Conservation (phyloP, 169 alveolate species). For the Cryptosporidium ubiquitum region DNA sequence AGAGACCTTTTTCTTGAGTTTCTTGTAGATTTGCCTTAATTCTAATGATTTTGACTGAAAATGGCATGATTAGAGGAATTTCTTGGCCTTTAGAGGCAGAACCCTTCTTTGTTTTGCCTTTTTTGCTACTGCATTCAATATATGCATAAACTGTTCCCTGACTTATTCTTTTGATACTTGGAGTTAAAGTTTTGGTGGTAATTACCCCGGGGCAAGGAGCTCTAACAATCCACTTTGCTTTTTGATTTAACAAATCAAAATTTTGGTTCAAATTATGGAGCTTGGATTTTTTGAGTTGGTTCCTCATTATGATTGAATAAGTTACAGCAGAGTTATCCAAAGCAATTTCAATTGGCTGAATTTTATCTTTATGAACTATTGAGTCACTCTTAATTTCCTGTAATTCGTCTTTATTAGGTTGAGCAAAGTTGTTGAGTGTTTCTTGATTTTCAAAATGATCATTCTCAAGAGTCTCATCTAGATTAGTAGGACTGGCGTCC, state of each 20-base stretch:
- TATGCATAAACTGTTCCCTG: conserved; percentile 18
- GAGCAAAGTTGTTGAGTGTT: not conserved
- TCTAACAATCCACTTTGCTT: conserved; percentile 34
- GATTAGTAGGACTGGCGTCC: not conserved
- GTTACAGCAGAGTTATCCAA: conserved; percentile 30
- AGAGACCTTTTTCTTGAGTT: conserved; percentile 3
- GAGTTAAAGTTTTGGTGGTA: not conserved
- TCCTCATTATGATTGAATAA: conserved; percentile 15
- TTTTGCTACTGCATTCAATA: conserved; percentile 3
- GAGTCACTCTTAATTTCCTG: not conserved
- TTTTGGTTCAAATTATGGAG: conserved; percentile 8
- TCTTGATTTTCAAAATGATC: not conserved
- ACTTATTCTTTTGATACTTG: not conserved
- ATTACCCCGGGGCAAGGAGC: conserved; percentile 62
- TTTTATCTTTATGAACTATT: not conserved
- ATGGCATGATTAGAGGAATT: conserved; percentile 21
- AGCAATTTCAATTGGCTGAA: not conserved
- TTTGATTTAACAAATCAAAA: not conserved
- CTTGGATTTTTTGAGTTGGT: conserved; percentile 4
- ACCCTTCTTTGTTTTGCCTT: not conserved
- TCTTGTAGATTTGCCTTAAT: conserved; percentile 18
- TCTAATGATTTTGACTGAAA: conserved; percentile 4
- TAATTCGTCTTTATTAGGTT: not conserved
- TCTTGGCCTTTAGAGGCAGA: not conserved
- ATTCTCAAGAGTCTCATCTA: not conserved